Evolutionary conservation across 2,329 filamentous ascomycete genomes (phyloP), one percentile per base, ranked within the genome.

Genomic region (Aspergillus oerlinghausenensis): DNA sequence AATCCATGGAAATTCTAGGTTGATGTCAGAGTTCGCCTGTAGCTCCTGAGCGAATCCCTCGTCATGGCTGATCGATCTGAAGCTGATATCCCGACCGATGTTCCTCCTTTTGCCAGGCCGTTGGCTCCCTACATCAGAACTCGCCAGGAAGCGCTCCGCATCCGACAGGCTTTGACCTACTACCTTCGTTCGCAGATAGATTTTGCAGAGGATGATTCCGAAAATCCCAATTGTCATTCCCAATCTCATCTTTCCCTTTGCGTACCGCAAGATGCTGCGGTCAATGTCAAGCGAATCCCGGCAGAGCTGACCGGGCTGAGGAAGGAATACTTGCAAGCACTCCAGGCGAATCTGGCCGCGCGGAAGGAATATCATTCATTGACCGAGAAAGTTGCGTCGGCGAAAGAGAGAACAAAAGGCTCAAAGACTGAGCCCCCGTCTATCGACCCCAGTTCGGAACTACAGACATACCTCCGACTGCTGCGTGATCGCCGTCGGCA

Each of bases 401-500:
- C 71, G 40, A 68, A 69, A 29, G 56, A 52, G 14, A 60, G 62
- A 48, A 65, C 69, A 54, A 50, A 42, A 54, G 66, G 45, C 59
- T 57, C 19, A 61, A 65, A 23, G 59, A 58, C 54, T 56, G 65
- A 50, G 47, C 55, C 32, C 54, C 35, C 32, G 43, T 26, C 56
- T 9, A 56, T 58, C 10, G 64, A 67, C 35, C 60, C 65, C 53
- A 65, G 62, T 43, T 54, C 61, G 14, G 69, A 70, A 40, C 56
- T 76, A 40, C 65, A 70, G 51, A 65, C 71, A 42, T 81, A 82
- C 61, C 68, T 80, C 14, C 58, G 67, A 21, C 69, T 82, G 19
- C 70, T 81, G 23, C 77, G 73, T 42, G 76, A 79, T 57, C 76
- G 77, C 38, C 73, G 74, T 17, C 73, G 72, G n/a, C 71, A 75